These are phyloP conservation scores for Cardamine occulta DNA, from an alignment of 345 rosid genomes.

Conservation along the genomic window DNA sequence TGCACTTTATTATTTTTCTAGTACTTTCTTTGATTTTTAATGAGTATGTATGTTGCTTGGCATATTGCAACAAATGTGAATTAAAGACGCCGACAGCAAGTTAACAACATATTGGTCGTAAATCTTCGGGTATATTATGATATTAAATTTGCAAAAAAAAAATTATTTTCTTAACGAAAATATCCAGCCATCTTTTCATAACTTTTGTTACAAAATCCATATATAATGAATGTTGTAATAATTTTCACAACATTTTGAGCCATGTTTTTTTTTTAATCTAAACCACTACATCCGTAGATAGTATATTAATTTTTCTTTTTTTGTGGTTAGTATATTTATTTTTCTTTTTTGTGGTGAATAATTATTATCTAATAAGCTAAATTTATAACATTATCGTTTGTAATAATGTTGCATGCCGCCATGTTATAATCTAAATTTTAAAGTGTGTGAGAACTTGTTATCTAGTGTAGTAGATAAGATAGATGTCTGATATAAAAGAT, in stretches of 20 bases:
- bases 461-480: not conserved
- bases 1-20: not conserved
- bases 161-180: not conserved
- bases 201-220: not conserved
- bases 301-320: too few relatives aligned
- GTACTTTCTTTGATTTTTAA: slow-evolving; percentile 21
- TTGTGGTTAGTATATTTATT: too few relatives aligned
- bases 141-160: not conserved
- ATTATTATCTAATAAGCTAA: not conserved
- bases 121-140: not conserved
- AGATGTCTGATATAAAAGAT: not conserved
- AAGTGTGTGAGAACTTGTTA: not conserved
- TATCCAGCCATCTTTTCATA: not conserved
- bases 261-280: not conserved
- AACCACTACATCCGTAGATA: not conserved
- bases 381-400: not conserved
- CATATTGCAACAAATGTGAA: not conserved
- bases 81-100: not conserved
- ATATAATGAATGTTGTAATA: not conserved
- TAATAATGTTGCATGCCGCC: not conserved
- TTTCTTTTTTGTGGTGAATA: too few relatives aligned
- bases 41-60: not conserved
- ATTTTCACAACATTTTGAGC: not conserved
- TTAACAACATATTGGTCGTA: not conserved
- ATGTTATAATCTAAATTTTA: not conserved